Conservation (phyloP, 352 stramenopile species). For the Phytophthora pistaciae region DNA sequence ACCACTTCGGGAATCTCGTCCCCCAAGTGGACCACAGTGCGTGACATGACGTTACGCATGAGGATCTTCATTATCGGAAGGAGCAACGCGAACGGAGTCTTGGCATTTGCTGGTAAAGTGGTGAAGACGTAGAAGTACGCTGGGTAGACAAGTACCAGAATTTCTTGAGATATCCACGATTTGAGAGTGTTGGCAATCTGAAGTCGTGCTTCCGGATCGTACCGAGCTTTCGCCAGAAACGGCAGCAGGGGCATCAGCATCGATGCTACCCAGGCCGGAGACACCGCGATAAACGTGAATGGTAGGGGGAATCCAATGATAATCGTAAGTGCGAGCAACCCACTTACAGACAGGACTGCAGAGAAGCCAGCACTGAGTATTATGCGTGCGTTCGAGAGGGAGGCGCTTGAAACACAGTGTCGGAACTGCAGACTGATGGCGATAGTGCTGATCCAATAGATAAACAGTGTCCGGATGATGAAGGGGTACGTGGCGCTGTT, state of each 20-base stretch:
- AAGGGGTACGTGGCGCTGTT: conserved; percentile 23
- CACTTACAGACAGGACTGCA: not conserved
- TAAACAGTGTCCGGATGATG: conserved; percentile 16
- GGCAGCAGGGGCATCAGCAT: not conserved
- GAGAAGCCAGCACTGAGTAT: conserved; percentile 3
- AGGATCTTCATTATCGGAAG: conserved; percentile 43
- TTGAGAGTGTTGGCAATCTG: conserved; percentile 19
- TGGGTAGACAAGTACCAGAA: conserved; percentile 37
- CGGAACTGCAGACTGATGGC: conserved; percentile 29
- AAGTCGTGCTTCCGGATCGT: conserved; percentile 12
- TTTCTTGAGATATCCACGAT: conserved; percentile 17
- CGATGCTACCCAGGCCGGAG: not conserved
- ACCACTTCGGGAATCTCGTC: conserved; percentile 36
- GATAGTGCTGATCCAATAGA: conserved; percentile 27
- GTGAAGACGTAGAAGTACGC: conserved; percentile 36
- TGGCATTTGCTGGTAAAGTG: not conserved
- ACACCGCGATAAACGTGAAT: conserved; percentile 33
- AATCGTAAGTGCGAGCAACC: conserved; percentile 19
- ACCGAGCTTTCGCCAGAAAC: conserved; percentile 8
- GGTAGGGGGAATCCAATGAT: conserved; percentile 42
- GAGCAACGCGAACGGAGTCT: conserved; percentile 30
- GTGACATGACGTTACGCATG: conserved; percentile 27
- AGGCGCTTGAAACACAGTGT: conserved; percentile 23
- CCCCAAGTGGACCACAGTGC: conserved; percentile 16
- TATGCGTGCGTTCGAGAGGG: conserved; percentile 3